phyloP scores from a whole-genome alignment of 345 rosid species.

The Anacardium occidentale region DNA sequence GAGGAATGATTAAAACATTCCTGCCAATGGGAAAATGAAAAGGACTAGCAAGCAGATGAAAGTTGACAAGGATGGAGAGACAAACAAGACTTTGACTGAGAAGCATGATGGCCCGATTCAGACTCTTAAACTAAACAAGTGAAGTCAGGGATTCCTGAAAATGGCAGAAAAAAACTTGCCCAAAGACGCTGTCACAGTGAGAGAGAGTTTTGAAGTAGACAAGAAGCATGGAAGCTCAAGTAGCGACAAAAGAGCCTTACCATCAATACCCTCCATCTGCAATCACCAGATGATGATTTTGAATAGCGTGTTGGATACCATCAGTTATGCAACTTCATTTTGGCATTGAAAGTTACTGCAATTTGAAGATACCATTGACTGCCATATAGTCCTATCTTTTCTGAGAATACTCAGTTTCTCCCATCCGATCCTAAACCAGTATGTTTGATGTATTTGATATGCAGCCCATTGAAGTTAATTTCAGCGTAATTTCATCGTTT shows the following conservation, averaged over 20 bases:
- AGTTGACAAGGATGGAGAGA: constrained; percentile 12
- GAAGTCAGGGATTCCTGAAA: neutral
- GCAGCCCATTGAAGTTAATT: neutral
- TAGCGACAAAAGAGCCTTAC: constrained; percentile 16
- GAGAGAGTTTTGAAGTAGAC: neutral
- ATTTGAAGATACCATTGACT: neutral
- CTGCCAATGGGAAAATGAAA: neutral
- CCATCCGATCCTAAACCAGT: neutral
- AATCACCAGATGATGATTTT: constrained; percentile 25
- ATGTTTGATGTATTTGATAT: neutral
- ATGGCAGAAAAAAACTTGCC: neutral
- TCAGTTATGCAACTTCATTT: neutral
- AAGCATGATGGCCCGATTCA: neutral
- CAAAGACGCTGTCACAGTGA: neutral
- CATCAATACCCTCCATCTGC: constrained; percentile 25
- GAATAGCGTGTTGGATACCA: constrained; percentile 12
- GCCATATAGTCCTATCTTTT: neutral
- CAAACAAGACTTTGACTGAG: constrained; percentile 4
- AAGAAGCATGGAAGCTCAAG: neutral
- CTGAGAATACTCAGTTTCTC: neutral
- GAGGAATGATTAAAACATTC: neutral
- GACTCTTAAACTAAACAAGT: neutral
- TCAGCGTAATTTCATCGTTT: neutral
- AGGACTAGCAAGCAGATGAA: constrained; percentile 16
- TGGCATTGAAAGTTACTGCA: neutral